Evolutionary conservation across 2,329 filamentous ascomycete species (phyloP).

Genomic region (Chalaropsis ovoidea): DNA sequence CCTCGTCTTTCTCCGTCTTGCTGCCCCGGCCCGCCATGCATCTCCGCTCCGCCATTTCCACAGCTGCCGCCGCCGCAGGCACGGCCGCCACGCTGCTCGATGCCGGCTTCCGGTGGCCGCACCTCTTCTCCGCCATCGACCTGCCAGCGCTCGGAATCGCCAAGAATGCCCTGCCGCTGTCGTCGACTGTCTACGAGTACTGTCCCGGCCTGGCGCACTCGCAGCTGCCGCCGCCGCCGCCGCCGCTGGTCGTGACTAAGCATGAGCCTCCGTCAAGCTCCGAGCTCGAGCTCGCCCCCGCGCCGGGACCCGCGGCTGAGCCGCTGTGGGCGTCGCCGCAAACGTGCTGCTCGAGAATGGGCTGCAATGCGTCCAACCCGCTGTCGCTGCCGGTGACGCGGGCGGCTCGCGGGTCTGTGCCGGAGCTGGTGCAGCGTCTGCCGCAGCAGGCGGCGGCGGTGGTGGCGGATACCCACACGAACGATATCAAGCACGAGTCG

Average conservation of each 20-base stretch:
- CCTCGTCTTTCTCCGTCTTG: not conserved
- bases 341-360: constrained; percentile 16
- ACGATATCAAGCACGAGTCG: not conserved
- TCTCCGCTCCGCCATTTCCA: constrained; percentile 22
- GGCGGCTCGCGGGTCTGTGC: not conserved
- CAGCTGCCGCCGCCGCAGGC: constrained; percentile 15
- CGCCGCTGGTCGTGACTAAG: constrained; percentile 6
- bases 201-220: not conserved
- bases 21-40: constrained; percentile 6
- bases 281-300: not conserved
- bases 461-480: not conserved
- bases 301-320: not conserved
- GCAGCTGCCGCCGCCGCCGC: not conserved
- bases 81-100: constrained; percentile 19
- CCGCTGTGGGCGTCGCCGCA: not conserved
- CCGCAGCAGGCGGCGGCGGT: not conserved
- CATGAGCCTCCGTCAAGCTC: not conserved
- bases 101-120: constrained; percentile 17
- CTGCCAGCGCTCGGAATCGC: constrained; percentile 5
- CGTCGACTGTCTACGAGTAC: constrained; percentile 11
- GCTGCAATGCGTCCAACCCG: constrained; percentile 13
- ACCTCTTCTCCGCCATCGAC: not conserved
- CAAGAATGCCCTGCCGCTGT: not conserved
- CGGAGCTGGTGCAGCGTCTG: not conserved
- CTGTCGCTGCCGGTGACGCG: constrained; percentile 9